Evolutionary conservation across 1,284 basidiomycete genomes (phyloP), one percentile per base, ranked within the genome.

Genomic region (Amylostereum chailletii): DNA sequence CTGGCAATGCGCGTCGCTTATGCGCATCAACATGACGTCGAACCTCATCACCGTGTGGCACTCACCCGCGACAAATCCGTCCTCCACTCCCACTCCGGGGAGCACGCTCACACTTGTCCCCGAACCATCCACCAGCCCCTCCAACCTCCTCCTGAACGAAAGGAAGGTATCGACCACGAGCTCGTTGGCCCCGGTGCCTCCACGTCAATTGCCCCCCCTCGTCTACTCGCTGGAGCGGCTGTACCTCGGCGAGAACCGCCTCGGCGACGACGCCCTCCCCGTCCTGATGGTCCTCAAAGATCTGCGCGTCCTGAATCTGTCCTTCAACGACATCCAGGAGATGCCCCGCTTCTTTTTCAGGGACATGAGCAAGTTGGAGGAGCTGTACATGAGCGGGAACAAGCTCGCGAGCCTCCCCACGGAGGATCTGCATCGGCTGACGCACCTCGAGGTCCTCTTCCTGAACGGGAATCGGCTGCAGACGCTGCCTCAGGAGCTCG

Each of bases 271-370:
- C 36, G 76, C 82, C 6, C 79, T 98, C 45, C 80, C 81, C 42
- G 78, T 82, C 0, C 67, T 96, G 33, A 84, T 82, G 55, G 72
- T 90, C 29, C 72, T 98, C 55, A 78, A 79, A 50, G 81, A 87
- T 56, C 76, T 97, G 8, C 76, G 77, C 3, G 83, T 94, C 2
- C 77, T 99, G 50, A 99, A 99, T 58, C 72, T 99, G 34, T 93
- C 90, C 50, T 98, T 97, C 72, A 99, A 99, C 68, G 86, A 93
- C 53, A 90, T 99, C 51, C 87, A 89, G 64, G 93, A 96, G 62
- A 77, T 98, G 39, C 91, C 93, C 0, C 69, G 80, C 0, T 73
- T 76, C 34, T 92, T 92, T 55, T 81, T 98, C 57, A 72, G 78
- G 53, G 84, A 83, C 52, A 76, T 90, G 51, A 65, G 66, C 8